Evolutionary conservation across 768 basidiomycete species (phyloP), one percentile per base, ranked within the genome.

Genomic region (Tricholoma bakamatsutake): DNA sequence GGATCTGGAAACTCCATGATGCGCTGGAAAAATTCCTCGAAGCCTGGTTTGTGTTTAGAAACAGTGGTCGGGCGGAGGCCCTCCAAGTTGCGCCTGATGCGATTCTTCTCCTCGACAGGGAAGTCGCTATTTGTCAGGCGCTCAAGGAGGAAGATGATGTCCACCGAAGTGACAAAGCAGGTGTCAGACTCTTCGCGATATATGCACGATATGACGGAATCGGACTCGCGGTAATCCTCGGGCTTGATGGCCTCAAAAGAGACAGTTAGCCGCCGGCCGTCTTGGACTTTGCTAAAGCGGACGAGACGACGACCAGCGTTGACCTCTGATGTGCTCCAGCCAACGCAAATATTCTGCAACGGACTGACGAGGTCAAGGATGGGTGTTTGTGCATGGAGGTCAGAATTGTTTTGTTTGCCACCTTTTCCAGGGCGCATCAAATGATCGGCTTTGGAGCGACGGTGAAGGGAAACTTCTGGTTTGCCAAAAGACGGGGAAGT

Each of bases 1-100:
- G 96, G 96, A 45, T 84, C 83, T 0, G 94, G 91, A 66, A 97
- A 96, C 51, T 90, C 85, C 96, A 99, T 98, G 74, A 99, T 94
- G 61, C 85, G 80, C 73, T 90, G 85, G 79, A 98, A 99, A 69
- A 98, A 92, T n/a, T 80, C 76, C 62, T 90, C 90, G 55, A 82
- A 86, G 10, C 85, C 88, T 0, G 80, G 73, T 61, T 90, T 88
- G 67, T 83, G 82, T 74, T 97, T 99, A 28, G 89, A 88, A 3
- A 98, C 85, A 0, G 95, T 97, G 53, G 83, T 87, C 1, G 96
- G 96, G 51, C 86, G 80, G 65, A 97, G 88, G 24, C 90, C 92
- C 69, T 99, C 95, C 30, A 99, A 76, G 70, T 98, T 98, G 55
- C 95, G 81, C 59, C 96, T 78, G 63, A 98, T 96, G 52, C 96